Evolutionary conservation across 176 grass and related monocot species (phyloP).

Genomic region (Miscanthus lutarioriparius): DNA sequence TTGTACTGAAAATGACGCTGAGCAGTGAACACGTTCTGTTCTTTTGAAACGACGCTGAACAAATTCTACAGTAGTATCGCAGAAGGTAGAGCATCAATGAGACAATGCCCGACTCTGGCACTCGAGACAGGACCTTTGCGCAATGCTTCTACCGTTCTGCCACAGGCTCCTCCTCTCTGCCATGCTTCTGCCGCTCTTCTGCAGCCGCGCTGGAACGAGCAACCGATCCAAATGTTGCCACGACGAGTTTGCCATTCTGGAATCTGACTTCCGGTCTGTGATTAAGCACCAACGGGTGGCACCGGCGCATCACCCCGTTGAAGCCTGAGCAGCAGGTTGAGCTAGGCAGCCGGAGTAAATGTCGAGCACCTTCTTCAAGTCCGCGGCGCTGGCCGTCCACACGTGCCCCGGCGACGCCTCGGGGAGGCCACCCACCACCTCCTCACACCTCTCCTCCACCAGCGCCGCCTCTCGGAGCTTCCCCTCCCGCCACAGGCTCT

Average conservation of each 20-base stretch:
- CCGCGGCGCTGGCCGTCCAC: conserved; percentile 64
- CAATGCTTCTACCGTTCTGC: background rate
- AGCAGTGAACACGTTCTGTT: background rate
- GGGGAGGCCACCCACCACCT: conserved; percentile 37
- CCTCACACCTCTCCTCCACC: conserved; percentile 62
- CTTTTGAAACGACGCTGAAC: background rate
- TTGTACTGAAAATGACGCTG: background rate
- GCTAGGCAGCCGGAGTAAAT: conserved; percentile 75
- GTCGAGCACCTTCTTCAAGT: conserved; percentile 58
- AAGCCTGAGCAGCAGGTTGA: background rate
- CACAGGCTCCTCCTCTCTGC: background rate
- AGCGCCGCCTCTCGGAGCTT: conserved; percentile 76
- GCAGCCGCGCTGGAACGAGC: background rate
- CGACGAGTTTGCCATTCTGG: background rate
- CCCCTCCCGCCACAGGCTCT: conserved; percentile 94
- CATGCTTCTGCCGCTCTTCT: background rate
- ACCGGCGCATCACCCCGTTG: background rate
- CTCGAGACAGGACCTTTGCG: background rate
- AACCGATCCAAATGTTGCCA: background rate
- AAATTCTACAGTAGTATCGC: background rate
- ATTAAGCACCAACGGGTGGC: background rate
- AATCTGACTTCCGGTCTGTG: background rate
- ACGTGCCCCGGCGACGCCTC: conserved; percentile 67
- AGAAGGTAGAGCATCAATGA: too few species aligned
- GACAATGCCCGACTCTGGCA: too few species aligned